Percentiles rank a stretch among this genome's conserved stretches.
phyloP scores from a whole-genome alignment of 495 filamentous ascomycete species.

The Neurospora sp. region DNA sequence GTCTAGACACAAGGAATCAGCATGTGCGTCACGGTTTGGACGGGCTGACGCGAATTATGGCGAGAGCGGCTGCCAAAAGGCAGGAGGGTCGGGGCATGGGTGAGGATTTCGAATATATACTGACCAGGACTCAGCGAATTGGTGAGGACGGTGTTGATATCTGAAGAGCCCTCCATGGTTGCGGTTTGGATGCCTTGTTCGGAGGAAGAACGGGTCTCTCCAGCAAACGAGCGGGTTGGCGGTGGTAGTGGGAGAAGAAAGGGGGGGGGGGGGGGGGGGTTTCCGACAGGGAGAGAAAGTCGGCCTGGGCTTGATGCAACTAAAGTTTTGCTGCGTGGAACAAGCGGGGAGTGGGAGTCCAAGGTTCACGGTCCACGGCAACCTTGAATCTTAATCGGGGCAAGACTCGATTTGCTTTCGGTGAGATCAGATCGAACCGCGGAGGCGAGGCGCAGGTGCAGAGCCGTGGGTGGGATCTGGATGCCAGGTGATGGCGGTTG shows the following conservation, averaged over 20 bases:
- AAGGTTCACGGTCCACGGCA: constrained; percentile 14
- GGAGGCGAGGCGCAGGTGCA: neutral
- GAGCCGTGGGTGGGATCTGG: neutral
- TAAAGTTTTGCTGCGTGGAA: constrained; percentile 26
- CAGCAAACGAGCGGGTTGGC: constrained; percentile 5
- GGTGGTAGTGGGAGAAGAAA: constrained; percentile 11
- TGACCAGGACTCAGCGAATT: constrained; percentile 84
- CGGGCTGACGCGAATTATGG: constrained; percentile 11
- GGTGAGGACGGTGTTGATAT: constrained; percentile 63
- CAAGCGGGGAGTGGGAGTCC: constrained; percentile 22
- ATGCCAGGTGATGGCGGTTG: neutral
- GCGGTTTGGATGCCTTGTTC: constrained; percentile 15
- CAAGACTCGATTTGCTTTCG: neutral
- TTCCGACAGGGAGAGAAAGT: constrained; percentile 18
- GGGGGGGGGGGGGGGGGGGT: constrained; percentile 25
- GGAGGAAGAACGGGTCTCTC: constrained; percentile 6
- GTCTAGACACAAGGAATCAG: constrained; percentile 46
- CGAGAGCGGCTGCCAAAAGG: constrained; percentile 1
- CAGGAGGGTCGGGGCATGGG: constrained; percentile 2
- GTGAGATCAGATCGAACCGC: neutral
- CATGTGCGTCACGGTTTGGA: constrained; percentile 6
- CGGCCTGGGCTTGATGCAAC: constrained; percentile 16
- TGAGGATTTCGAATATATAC: constrained; percentile 20
- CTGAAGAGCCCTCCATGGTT: constrained; percentile 40
- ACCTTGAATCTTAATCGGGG: neutral